Base-by-base conservation (phyloP, 148 eudicot genomes). In the Amaranthus cruentus region DNA sequence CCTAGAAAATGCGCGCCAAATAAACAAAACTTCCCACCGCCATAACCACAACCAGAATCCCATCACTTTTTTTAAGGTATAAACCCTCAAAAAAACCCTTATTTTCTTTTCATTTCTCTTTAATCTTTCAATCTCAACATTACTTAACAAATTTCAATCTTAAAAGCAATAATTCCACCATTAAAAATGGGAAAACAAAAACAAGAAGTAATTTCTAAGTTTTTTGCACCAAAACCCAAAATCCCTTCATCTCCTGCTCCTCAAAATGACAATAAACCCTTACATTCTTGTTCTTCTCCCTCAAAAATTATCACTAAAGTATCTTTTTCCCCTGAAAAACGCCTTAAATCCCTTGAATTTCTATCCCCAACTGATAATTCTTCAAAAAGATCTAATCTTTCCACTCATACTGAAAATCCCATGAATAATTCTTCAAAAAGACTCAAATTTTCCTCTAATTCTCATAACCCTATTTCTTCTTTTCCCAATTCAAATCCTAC, bases 171-270 rank as follows among this genome's bases (percentile, higher is more conserved):
- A 9, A 44, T 15, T 47, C 38, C 55, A 49, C 69, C 50, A 9
- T 6, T 28, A 52, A 66, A 62, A 75, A 94, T 94, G 97, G 96
- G 88, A 48, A 91, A 90, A 69, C 91, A 88, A 63, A 94, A 94
- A 72, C 98, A 94, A 83, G 88, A 82, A 73, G 89, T 88, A 4
- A 87, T 94, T 72, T 94, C 98, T 73, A 93, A 93, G 65, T 94
- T 94, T 84, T 94, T 94, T 48, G 88, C 97, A 10, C 93, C 97
- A 57, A 89, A 87, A 81, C 81, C 97, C 80, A 74, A 75, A 81
- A 47, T 56, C 77, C 57, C 76, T 68, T 73, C 81, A 8, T 46
- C 80, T 46, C 71, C 87, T 48, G 38, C 38, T 28, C 15, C 74
- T 12, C 59, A 75, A 10, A 58, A 28, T 68, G 52, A 74, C 38